Conservation (phyloP, 352 stramenopile species). For the Pelagophyceae sp. region DNA sequence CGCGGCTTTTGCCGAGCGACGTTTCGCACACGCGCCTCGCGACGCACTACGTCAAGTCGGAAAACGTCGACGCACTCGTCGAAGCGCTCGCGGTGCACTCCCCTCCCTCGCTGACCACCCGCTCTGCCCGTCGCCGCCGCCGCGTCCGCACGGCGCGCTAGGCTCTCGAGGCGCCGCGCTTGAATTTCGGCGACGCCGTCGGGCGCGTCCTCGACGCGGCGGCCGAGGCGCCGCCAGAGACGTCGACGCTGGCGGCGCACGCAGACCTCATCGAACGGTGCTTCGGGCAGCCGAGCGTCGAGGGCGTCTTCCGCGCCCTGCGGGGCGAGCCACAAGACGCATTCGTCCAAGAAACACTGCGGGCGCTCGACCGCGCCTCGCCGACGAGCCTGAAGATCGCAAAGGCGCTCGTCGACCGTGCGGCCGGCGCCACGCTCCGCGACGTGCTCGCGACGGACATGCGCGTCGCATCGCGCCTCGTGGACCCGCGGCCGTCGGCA, state of each 20-base stretch:
- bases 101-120: too few relatives aligned
- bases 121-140: too few relatives aligned
- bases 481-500: not conserved
- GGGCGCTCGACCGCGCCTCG: slow-evolving; percentile 63
- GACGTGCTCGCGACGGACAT: slow-evolving; percentile 8
- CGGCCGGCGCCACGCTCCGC: slow-evolving; percentile 46
- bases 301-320: slow-evolving; percentile 16
- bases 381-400: slow-evolving; percentile 86
- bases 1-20: slow-evolving; percentile 67
- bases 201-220: slow-evolving; percentile 59
- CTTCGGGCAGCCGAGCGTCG: slow-evolving; percentile 20
- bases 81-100: slow-evolving; percentile 51
- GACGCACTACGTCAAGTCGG: slow-evolving; percentile 86
- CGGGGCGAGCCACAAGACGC: not conserved
- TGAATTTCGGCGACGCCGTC: slow-evolving; percentile 38
- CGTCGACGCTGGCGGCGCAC: not conserved
- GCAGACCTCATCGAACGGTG: slow-evolving; percentile 4
- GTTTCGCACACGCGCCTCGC: slow-evolving; percentile 82
- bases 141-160: slow-evolving; percentile 53
- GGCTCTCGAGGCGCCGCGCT: too few relatives aligned
- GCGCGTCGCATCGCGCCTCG: not conserved
- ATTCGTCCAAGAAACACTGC: not conserved
- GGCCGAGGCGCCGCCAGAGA: slow-evolving; percentile 21
- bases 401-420: slow-evolving; percentile 79
- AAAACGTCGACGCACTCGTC: slow-evolving; percentile 71